Evolutionary conservation across 805 yeast genomes (phyloP).

Genomic region (Saccharomycopsis malanga): DNA sequence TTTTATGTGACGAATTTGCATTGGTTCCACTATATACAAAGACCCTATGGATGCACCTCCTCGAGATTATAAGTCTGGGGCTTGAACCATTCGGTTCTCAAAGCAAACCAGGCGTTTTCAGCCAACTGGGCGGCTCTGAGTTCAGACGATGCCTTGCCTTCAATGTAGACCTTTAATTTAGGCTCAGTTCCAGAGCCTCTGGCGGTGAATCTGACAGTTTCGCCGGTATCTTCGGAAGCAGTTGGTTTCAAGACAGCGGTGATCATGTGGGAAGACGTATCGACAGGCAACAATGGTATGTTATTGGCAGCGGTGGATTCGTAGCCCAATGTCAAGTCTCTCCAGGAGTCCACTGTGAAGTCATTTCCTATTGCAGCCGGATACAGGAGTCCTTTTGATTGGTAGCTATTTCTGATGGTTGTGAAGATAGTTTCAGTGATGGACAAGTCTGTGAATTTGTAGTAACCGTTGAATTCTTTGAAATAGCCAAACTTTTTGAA

Average conservation of each 20-base stretch:
- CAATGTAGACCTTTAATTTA: constrained; percentile 84
- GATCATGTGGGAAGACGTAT: constrained; percentile 77
- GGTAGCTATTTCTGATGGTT: constrained; percentile 37
- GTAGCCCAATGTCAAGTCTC: constrained; percentile 79
- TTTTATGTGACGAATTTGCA: no score
- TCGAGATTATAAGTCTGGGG: background rate
- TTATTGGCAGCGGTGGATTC: constrained; percentile 60
- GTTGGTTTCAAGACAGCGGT: constrained; percentile 43
- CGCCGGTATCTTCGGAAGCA: constrained; percentile 23
- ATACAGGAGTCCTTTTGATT: constrained; percentile 23
- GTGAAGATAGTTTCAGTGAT: constrained; percentile 51
- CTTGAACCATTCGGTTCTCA: constrained; percentile 56
- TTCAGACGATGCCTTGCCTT: constrained; percentile 51
- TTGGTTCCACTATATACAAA: no score
- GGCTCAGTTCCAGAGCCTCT: constrained; percentile 98
- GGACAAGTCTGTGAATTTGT: constrained; percentile 49
- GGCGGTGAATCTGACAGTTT: constrained; percentile 64
- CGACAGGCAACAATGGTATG: constrained; percentile 62
- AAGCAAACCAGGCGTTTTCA: constrained; percentile 54
- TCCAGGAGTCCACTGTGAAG: constrained; percentile 55
- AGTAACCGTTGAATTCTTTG: constrained; percentile 84
- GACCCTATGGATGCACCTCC: background rate
- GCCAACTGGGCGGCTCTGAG: constrained; percentile 47
- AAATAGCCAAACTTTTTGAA: constrained; percentile 67
- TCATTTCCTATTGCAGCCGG: constrained; percentile 49